Evolutionary conservation across 495 filamentous ascomycete genomes (phyloP).

Genomic region (Aspergillus saccharolyticus): DNA sequence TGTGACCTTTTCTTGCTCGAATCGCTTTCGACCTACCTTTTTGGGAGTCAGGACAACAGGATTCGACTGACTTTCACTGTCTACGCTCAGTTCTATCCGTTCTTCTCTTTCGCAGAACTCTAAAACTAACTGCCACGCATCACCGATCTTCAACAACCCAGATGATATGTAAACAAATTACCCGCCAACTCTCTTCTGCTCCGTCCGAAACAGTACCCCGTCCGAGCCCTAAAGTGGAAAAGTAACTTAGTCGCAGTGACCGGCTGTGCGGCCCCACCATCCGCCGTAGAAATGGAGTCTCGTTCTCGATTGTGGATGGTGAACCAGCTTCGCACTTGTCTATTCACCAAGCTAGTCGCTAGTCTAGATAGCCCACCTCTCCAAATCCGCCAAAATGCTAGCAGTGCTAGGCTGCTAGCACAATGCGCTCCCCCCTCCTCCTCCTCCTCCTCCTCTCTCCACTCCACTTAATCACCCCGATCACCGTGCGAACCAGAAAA

Average conservation of each 20-base stretch:
- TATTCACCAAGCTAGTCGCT: background rate
- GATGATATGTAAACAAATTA: background rate
- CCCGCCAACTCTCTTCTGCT: background rate
- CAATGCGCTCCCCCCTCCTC: no score
- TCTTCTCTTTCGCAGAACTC: background rate
- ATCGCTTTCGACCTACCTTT: background rate
- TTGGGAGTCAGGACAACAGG: background rate
- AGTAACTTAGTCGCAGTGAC: conserved; percentile 11
- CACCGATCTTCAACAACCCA: no score
- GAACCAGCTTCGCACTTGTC: background rate
- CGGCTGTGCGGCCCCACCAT: conserved; percentile 34
- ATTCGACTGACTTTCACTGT: no score
- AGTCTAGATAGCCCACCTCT: background rate
- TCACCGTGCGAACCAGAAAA: background rate
- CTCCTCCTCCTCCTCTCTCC: no score
- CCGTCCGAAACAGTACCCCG: background rate
- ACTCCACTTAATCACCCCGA: background rate
- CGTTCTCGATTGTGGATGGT: background rate
- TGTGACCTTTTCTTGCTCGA: background rate
- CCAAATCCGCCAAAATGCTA: background rate
- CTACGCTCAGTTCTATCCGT: background rate
- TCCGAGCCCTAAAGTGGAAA: conserved; percentile 16
- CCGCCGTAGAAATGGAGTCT: conserved; percentile 20
- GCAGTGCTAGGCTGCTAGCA: background rate
- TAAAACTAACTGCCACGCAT: no score